Conservation (phyloP, 23 red algal genomes). For the Gracilaria vermiculophylla region DNA sequence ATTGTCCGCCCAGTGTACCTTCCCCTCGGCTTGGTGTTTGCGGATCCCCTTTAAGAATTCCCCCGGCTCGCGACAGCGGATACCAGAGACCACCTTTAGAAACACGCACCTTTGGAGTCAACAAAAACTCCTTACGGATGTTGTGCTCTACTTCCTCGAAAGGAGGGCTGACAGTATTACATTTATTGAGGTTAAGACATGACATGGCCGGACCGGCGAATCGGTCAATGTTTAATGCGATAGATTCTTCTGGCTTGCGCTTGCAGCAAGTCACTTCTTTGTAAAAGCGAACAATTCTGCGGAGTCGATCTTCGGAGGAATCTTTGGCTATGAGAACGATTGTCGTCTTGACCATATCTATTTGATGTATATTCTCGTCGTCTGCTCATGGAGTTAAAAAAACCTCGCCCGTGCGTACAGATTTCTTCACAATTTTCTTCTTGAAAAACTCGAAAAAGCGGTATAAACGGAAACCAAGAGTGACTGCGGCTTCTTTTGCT, state of each 20-base stretch:
- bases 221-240: neutral
- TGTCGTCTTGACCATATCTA: neutral
- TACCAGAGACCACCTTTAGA: too few species aligned
- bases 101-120: too few species aligned
- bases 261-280: neutral
- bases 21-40: too few species aligned
- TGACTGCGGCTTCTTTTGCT: neutral
- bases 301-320: neutral
- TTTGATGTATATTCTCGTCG: neutral
- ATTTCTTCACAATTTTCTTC: conserved; percentile 21
- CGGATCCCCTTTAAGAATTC: too few species aligned
- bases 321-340: neutral
- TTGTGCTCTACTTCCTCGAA: too few species aligned
- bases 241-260: neutral
- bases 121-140: too few species aligned
- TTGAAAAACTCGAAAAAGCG: neutral
- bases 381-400: neutral
- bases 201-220: neutral
- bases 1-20: too few species aligned
- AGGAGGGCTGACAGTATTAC: too few species aligned
- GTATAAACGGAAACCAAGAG: neutral
- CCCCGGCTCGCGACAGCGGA: too few species aligned
- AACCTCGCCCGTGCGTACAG: neutral
- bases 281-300: neutral
- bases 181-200: conserved; percentile 33